Evolutionary conservation across 1,139 yeast genomes (phyloP), one percentile per base, ranked within the genome.

Genomic region (Suhomyces bokatorum): DNA sequence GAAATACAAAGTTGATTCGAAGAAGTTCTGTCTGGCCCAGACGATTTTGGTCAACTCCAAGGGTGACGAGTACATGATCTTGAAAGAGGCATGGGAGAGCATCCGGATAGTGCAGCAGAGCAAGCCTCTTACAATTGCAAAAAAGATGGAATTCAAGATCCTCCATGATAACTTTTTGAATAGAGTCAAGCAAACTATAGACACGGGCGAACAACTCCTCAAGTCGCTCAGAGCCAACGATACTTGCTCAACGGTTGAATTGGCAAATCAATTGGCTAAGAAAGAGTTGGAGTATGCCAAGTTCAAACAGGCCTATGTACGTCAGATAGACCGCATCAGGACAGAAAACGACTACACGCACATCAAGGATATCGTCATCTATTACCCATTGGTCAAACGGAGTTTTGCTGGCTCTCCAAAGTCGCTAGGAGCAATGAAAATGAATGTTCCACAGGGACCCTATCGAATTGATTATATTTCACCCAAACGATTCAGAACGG

Each of bases 61-160:
- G 22, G 77, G 77, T 52, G 77, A 72, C 49, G 78, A 73, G 53
- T 72, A 64, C 52, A 66, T 71, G 28, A 71, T 73, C 41, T 59
- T 72, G 40, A 70, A 69, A 48, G 73, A 71, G 40, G 45, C 53
- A 13, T 50, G 53, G 12, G 56, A 57, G n/a, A 57, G 56, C 26
- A 54, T 73, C 10, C 61, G 75, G 37, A 62, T 73, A 10, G 51
- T 68, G 4, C 71, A 63, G 45, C 59, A 58, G 42, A 48, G 58
- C 12, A 47, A 40, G 33, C 37, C 38, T 8, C 32, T 38, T 14
- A 22, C 50, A 32, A 45, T 32, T 35, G 46, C 41, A 56, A 58
- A 43, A 43, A 50, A 46, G 43, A 48, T 51, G 33, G 60, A 53
- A 34, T 56, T 48, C 40, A 60, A 59, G 34, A 43, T 67, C 13